Evolutionary conservation across 2,329 filamentous ascomycete species (phyloP).

Genomic region (Fusarium sp.): DNA sequence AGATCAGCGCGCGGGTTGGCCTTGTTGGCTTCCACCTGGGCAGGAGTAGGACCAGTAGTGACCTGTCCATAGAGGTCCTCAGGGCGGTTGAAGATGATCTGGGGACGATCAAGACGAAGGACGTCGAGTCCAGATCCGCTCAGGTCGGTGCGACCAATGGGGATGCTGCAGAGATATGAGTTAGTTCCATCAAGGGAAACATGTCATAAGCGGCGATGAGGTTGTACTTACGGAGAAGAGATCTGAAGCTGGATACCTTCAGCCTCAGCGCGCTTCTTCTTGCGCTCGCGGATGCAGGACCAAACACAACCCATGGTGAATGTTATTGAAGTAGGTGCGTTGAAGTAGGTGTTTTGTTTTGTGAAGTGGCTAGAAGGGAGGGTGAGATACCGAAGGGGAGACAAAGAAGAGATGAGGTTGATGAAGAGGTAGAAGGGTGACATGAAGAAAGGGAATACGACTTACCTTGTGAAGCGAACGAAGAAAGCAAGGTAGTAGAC

Average conservation of each 20-base stretch:
- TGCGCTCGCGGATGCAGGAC: conserved; percentile 2
- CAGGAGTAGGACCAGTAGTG: background rate
- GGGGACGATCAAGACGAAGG: background rate
- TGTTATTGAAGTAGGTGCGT: background rate
- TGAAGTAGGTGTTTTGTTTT: background rate
- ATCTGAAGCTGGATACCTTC: background rate
- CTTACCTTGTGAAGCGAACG: conserved; percentile 9
- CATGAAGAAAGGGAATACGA: background rate
- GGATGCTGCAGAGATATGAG: background rate
- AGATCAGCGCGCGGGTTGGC: background rate
- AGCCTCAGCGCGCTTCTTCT: background rate
- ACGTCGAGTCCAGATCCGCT: background rate
- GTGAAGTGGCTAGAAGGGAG: conserved; percentile 1
- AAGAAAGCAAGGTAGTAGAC: background rate
- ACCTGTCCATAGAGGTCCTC: background rate
- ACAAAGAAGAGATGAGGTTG: conserved; percentile 1
- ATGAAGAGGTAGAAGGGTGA: background rate
- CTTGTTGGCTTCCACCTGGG: background rate
- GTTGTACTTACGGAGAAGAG: conserved; percentile 20
- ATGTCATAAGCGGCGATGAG: background rate
- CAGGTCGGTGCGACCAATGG: background rate
- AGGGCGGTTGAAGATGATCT: background rate
- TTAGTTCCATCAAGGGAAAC: background rate
- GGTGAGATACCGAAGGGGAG: conserved; percentile 11
- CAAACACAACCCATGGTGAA: conserved; percentile 22